Percentiles rank a stretch among this genome's conserved stretches.
Conservation (phyloP, 1,139 yeast species). For the Zygosaccharomyces sapae region DNA sequence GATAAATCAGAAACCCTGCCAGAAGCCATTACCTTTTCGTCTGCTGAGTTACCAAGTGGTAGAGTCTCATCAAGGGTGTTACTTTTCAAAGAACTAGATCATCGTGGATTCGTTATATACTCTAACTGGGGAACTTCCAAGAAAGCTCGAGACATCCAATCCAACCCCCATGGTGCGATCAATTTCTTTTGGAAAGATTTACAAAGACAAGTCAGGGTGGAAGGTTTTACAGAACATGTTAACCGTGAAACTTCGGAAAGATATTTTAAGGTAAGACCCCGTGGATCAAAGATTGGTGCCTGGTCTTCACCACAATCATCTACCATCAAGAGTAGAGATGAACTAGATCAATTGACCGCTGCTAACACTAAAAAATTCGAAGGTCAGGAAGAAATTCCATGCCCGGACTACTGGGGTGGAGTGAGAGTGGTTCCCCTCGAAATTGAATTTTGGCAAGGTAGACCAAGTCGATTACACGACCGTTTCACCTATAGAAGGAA, state of each 20-base stretch:
- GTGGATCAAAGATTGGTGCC: conserved; percentile 92
- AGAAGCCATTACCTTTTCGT: conserved; percentile 75
- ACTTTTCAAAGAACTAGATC: conserved; percentile 82
- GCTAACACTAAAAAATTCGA: conserved; percentile 55
- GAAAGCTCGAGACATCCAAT: conserved; percentile 63
- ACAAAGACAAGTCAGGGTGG: conserved; percentile 91
- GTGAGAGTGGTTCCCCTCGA: conserved; percentile 80
- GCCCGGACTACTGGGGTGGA: conserved; percentile 97
- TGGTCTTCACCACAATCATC: conserved; percentile 93
- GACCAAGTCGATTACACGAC: conserved; percentile 85
- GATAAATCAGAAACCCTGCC: conserved; percentile 57
- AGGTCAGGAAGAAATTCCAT: conserved; percentile 66
- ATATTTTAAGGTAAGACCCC: conserved; percentile 82
- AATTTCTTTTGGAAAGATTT: conserved; percentile 90
- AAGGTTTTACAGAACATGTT: conserved; percentile 76
- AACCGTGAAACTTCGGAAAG: conserved; percentile 67
- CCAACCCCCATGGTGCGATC: conserved; percentile 76
- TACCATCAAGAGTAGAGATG: conserved; percentile 52
- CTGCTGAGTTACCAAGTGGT: conserved; percentile 85
- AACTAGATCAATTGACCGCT: conserved; percentile 53
- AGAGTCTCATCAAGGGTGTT: conserved; percentile 80
- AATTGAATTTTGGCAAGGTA: conserved; percentile 97
- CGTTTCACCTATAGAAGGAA: conserved; percentile 71
- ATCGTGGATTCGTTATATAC: conserved; percentile 78
- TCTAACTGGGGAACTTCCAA: conserved; percentile 89